Percentiles rank a stretch among this genome's conserved stretches.
These are phyloP conservation scores for Aulographum hederae DNA, from an alignment of 2,329 filamentous ascomycete genomes.

Conservation along the genomic window DNA sequence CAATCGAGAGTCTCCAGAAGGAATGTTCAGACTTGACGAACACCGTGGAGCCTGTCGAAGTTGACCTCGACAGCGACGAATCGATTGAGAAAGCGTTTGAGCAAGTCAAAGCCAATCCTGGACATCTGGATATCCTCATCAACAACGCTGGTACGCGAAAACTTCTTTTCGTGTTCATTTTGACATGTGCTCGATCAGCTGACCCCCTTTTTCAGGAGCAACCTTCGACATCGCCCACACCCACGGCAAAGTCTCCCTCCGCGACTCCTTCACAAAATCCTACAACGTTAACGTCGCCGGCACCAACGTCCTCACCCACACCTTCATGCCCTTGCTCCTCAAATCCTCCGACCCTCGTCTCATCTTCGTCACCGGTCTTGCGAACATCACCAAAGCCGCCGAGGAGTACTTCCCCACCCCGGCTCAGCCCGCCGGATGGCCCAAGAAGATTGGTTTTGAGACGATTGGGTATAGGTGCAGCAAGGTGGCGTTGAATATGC, in stretches of 20 bases:
- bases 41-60: neutral
- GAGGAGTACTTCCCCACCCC: conserved; percentile 1
- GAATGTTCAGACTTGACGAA: neutral
- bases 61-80: conserved; percentile 3
- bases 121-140: conserved; percentile 6
- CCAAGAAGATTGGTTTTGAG: neutral
- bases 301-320: conserved; percentile 19
- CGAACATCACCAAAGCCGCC: conserved; percentile 6
- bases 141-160: conserved; percentile 5
- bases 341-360: conserved; percentile 9
- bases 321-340: conserved; percentile 11
- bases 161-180: conserved; percentile 18
- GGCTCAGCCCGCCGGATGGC: neutral
- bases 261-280: too few relatives aligned
- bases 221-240: too few relatives aligned
- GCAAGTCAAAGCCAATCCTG: conserved; percentile 2
- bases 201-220: conserved; percentile 14
- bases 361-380: conserved; percentile 11
- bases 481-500: conserved; percentile 3
- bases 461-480: conserved; percentile 1
- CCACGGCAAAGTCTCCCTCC: too few relatives aligned
- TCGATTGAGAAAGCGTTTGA: conserved; percentile 4
- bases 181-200: conserved; percentile 19
- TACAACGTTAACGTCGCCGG: conserved; percentile 32
- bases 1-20: neutral